Base-by-base conservation (phyloP, 2,329 filamentous ascomycete species). In the Elsinoe ampelina region DNA sequence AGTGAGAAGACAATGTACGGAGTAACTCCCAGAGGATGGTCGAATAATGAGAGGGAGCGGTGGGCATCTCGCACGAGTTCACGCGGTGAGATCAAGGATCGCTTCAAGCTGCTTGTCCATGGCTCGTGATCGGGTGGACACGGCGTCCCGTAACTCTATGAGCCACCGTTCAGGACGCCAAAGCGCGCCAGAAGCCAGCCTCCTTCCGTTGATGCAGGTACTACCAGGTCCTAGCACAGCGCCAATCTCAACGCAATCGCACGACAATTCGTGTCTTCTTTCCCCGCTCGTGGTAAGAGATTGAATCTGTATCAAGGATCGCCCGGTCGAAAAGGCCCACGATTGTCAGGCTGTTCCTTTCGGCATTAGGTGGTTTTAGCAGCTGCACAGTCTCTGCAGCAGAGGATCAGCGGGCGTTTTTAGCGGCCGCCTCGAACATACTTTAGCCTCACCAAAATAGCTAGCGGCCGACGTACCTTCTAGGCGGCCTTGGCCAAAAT, bases 241-340 rank as follows among this genome's bases (percentile, higher is more conserved):
- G 32, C 48, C 48, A 52, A 39, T 39, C 34, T 52, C 48, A 52
- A 52, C 48, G 48, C 17, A 52, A 52, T 52, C 48, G 48, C 48
- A 52, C 48, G 35, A 52, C 34, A 52, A 35, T 15, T 52, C 34
- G 48, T 39, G 17, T 34, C 15, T 19, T 36, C 26, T 17, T 52
- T 52, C 48, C 48, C 48, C 48, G 48, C 48, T 52, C 19, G 10
- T 39, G 34, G 15, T 52, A 34, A 52, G 48, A 52, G 48, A 52
- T 52, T 52, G 48, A 52, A 8, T 26, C 48, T 52, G 48, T 52
- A 39, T 52, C 48, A 52, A 52, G 48, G 48, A 52, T 52, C 48
- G 32, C n/a, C 48, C 20, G 34, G 38, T 26, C 34, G 41, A 45
- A 45, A 30, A 45, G 41, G 35, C 26, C 26, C 34, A 39, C 32